Conservation (phyloP, 768 basidiomycete genomes). For the Auriscalpium microsporum region DNA sequence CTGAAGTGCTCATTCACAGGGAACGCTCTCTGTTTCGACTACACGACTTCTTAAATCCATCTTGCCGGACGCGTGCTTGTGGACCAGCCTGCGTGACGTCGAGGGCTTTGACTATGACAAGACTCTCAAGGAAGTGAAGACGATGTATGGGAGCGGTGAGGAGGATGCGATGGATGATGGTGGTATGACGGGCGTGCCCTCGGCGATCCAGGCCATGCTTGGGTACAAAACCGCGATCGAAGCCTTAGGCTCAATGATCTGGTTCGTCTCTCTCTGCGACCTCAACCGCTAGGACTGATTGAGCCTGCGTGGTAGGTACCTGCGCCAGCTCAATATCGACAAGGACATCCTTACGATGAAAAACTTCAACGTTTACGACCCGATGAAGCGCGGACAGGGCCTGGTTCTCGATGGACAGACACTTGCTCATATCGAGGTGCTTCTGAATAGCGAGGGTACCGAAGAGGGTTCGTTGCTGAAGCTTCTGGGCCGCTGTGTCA, state of each 20-base stretch:
- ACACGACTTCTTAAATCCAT: conserved; percentile 73
- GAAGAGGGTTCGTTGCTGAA: conserved; percentile 85
- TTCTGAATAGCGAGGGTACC: conserved; percentile 90
- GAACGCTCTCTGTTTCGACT: conserved; percentile 77
- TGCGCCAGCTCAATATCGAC: conserved; percentile 91
- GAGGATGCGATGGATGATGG: conserved; percentile 40
- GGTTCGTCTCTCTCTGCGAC: conserved; percentile 27
- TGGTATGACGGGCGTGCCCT: conserved; percentile 41
- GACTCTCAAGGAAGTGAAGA: conserved; percentile 59
- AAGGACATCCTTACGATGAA: conserved; percentile 91
- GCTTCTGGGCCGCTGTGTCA: conserved; percentile 74
- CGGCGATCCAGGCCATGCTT: conserved; percentile 67
- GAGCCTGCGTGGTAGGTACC: conserved; percentile 39
- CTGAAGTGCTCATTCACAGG: conserved; percentile 34
- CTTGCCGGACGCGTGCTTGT: conserved; percentile 73
- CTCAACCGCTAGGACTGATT: not conserved
- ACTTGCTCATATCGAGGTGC: conserved; percentile 86
- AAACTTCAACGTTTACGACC: conserved; percentile 97
- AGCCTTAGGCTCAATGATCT: conserved; percentile 87
- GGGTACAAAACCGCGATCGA: conserved; percentile 62
- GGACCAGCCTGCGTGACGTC: conserved; percentile 76
- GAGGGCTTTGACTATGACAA: conserved; percentile 78
- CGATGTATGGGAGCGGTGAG: conserved; percentile 45
- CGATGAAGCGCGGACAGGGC: conserved; percentile 82
- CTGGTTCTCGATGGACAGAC: conserved; percentile 91